A percentile compares a stretch with the other conserved stretches of the same genome.
Evolutionary conservation across 306 rosid genomes (phyloP).

Genomic region (Pyrus betulifolia): DNA sequence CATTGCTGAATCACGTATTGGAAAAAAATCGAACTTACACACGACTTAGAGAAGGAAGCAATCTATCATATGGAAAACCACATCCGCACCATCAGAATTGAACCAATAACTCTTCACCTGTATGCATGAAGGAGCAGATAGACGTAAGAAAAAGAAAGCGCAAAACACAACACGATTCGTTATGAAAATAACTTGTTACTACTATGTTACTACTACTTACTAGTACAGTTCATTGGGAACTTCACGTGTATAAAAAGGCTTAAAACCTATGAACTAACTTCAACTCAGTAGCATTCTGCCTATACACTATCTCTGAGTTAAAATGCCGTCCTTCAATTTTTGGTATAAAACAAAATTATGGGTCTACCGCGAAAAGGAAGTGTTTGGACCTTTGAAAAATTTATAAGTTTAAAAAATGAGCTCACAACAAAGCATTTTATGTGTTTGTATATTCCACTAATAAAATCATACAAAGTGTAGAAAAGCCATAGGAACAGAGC

Average conservation of each 20-base stretch:
- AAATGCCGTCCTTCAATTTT: not conserved
- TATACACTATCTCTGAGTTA: not conserved
- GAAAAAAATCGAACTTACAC: not conserved
- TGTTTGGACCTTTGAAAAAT: not conserved
- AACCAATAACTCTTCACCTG: conserved; percentile 92
- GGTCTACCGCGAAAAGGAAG: not conserved
- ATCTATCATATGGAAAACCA: conserved; percentile 84
- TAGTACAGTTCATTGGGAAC: not conserved
- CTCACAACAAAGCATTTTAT: not conserved
- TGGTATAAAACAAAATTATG: not conserved
- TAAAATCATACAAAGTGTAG: not conserved
- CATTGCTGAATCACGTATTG: conserved; percentile 15
- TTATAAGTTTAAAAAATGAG: too few relatives aligned
- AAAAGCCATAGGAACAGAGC: not conserved
- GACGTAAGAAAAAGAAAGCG: not conserved
- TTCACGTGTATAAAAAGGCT: not conserved
- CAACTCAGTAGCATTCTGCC: not conserved
- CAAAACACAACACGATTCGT: conserved; percentile 1
- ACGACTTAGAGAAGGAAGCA: conserved; percentile 51
- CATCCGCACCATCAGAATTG: conserved; percentile 94
- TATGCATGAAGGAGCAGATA: conserved; percentile 15
- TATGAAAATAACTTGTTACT: not conserved
- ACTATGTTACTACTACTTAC: not conserved
- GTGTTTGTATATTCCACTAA: not conserved
- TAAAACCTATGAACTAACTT: not conserved